These are phyloP conservation scores for Termitomyces sp. DNA, from an alignment of 768 basidiomycete genomes.

Conservation along the genomic window DNA sequence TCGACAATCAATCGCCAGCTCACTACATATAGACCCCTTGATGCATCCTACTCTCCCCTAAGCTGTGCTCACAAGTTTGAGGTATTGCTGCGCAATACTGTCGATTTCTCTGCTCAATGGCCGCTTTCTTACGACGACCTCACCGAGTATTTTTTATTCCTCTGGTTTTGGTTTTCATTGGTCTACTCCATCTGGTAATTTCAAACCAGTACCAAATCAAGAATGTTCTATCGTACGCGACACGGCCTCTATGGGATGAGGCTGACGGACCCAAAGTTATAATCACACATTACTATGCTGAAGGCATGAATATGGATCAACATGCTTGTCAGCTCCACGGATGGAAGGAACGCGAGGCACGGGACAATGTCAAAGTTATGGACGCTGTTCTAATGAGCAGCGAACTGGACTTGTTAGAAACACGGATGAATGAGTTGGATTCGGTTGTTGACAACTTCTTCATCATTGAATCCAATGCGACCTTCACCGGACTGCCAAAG, in stretches of 20 bases:
- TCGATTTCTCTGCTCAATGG: conserved; percentile 14
- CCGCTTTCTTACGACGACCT: conserved; percentile 26
- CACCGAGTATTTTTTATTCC: conserved; percentile 33
- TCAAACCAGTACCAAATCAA: conserved; percentile 50
- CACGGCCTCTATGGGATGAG: conserved; percentile 59
- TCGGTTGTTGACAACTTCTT: conserved; percentile 57
- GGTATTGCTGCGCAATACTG: conserved; percentile 23
- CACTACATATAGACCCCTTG: background rate
- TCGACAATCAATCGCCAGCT: conserved; percentile 1
- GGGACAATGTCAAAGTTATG: conserved; percentile 40
- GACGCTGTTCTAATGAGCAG: conserved; percentile 64
- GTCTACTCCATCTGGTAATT: conserved; percentile 33
- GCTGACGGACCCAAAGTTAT: conserved; percentile 45
- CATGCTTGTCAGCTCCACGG: conserved; percentile 53
- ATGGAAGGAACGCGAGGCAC: conserved; percentile 41
- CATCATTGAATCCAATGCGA: conserved; percentile 60
- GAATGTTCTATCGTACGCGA: conserved; percentile 54
- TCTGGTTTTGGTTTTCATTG: conserved; percentile 27
- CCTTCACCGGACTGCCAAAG: conserved; percentile 61
- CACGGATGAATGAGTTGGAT: conserved; percentile 60
- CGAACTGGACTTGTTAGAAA: conserved; percentile 62
- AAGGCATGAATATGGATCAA: conserved; percentile 43
- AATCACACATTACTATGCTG: conserved; percentile 57
- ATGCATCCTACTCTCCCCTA: background rate
- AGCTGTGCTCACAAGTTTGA: conserved; percentile 20